These are phyloP conservation scores for Flaveria trinervia DNA, from an alignment of 129 eudicot genomes.

Conservation along the genomic window DNA sequence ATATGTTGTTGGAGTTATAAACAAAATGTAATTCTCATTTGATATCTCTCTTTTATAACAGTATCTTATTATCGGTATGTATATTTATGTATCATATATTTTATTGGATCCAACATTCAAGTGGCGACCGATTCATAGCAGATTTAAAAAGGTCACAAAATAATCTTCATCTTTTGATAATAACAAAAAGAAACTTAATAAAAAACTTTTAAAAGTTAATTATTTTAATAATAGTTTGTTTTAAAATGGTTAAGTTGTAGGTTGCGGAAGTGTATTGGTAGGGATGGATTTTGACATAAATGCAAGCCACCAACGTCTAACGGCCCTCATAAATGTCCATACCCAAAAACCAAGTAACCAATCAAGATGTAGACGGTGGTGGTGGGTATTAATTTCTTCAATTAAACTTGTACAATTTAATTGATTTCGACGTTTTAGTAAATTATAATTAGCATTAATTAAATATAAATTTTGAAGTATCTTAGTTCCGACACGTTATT, in stretches of 20 bases:
- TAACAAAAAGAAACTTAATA: background rate
- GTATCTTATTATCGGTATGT: too few relatives aligned
- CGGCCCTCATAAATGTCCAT: conserved; percentile 34
- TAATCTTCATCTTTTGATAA: background rate
- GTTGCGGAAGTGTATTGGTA: conserved; percentile 16
- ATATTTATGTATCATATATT: too few relatives aligned
- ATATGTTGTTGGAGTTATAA: too few relatives aligned
- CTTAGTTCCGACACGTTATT: too few relatives aligned
- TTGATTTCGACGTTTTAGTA: conserved; percentile 11
- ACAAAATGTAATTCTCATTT: too few relatives aligned
- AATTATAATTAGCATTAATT: background rate
- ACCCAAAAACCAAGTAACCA: conserved; percentile 31
- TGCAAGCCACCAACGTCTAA: conserved; percentile 37
- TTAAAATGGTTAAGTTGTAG: background rate
- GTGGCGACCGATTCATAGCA: too few relatives aligned
- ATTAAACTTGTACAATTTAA: conserved; percentile 21
- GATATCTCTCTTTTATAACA: too few relatives aligned
- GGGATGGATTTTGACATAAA: conserved; percentile 25
- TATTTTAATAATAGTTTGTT: background rate
- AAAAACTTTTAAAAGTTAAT: background rate
- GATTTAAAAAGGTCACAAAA: too few relatives aligned
- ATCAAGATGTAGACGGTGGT: conserved; percentile 36
- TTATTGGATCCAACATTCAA: too few relatives aligned
- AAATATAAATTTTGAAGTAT: too few relatives aligned
- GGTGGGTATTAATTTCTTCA: conserved; percentile 38